Percentiles rank a stretch among this genome's conserved stretches.
phyloP scores from a whole-genome alignment of 805 yeast species.

The Isabelozyma gotoi region DNA sequence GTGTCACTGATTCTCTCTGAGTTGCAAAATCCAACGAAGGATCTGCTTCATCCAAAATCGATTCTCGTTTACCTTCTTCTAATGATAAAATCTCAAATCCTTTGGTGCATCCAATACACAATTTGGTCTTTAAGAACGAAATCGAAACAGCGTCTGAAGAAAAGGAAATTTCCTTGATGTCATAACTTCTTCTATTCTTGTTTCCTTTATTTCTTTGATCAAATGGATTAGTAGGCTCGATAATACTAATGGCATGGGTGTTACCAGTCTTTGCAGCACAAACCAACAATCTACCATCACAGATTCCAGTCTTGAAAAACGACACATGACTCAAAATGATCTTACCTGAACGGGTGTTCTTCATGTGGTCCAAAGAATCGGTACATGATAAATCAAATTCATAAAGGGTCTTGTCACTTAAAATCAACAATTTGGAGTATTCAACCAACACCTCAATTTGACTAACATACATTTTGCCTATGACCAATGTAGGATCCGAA shows the following conservation, averaged over 20 bases:
- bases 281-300: conserved; percentile 83
- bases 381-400: conserved; percentile 66
- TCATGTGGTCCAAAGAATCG: conserved; percentile 46
- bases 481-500: conserved; percentile 72
- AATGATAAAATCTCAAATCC: conserved; percentile 94
- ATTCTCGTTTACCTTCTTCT: conserved; percentile 81
- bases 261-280: conserved; percentile 87
- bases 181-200: conserved; percentile 55
- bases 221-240: conserved; percentile 84
- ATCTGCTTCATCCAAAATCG: conserved; percentile 95
- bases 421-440: conserved; percentile 75
- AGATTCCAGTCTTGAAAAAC: conserved; percentile 89
- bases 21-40: conserved; percentile 94
- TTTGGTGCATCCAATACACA: conserved; percentile 93
- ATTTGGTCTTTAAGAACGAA: conserved; percentile 81
- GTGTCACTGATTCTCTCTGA: conserved; percentile 73
- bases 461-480: conserved; percentile 72
- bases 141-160: conserved; percentile 89
- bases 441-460: conserved; percentile 93
- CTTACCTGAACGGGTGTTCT: conserved; percentile 64
- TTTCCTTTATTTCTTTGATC: conserved; percentile 57
- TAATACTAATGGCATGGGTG: conserved; percentile 75
- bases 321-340: conserved; percentile 84
- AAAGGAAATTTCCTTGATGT: conserved; percentile 73
- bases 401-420: conserved; percentile 78